These are phyloP conservation scores for Posidonia oceanica DNA, from an alignment of 116 monocot genomes.

Conservation along the genomic window DNA sequence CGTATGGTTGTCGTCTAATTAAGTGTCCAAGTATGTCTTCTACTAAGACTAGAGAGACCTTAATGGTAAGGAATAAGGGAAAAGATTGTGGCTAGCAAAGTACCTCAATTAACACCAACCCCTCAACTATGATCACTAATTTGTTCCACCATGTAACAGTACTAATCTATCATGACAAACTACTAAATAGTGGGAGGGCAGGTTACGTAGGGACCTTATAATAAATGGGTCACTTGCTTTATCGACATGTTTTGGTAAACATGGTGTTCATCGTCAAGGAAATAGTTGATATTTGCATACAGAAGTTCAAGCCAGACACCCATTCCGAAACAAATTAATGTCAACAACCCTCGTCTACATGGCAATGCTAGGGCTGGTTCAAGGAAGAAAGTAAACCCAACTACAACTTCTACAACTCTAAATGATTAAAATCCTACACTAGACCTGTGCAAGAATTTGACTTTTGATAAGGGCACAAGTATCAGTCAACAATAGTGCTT, in stretches of 20 bases:
- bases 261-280: background rate
- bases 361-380: background rate
- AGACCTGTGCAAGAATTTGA: background rate
- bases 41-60: background rate
- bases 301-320: background rate
- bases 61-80: background rate
- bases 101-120: background rate
- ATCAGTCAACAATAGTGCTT: background rate
- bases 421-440: background rate
- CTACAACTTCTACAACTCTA: background rate
- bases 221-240: slow-evolving; percentile 5
- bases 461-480: background rate
- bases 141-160: background rate
- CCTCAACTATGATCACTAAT: background rate
- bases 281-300: background rate
- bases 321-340: background rate
- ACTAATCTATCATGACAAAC: background rate
- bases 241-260: background rate
- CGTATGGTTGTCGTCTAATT: background rate
- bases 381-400: background rate
- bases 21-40: background rate
- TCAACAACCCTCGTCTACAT: background rate
- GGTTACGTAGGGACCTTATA: slow-evolving; percentile 1
- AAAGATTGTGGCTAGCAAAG: background rate
- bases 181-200: background rate